These are phyloP conservation scores for Centella asiatica DNA, from an alignment of 129 eudicot genomes.

Conservation along the genomic window DNA sequence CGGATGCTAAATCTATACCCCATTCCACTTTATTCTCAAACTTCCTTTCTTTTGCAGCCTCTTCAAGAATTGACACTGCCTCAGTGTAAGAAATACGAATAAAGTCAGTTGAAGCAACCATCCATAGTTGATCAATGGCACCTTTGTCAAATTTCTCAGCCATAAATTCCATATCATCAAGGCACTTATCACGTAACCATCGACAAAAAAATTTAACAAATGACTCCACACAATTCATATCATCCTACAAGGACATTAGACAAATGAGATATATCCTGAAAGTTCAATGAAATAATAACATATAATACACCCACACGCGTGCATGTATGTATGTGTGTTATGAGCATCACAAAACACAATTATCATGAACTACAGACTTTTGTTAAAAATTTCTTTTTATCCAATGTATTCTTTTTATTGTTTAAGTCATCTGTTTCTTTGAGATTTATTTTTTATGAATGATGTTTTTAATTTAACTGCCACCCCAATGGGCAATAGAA, in stretches of 20 bases:
- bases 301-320: too few relatives aligned
- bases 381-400: too few relatives aligned
- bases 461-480: too few relatives aligned
- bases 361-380: too few relatives aligned
- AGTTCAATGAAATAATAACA: too few relatives aligned
- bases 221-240: slow-evolving; percentile 91
- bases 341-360: too few relatives aligned
- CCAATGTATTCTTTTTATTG: too few relatives aligned
- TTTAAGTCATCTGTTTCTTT: too few relatives aligned
- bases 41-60: slow-evolving; percentile 50
- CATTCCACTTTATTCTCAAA: slow-evolving; percentile 84
- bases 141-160: slow-evolving; percentile 54
- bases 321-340: too few relatives aligned
- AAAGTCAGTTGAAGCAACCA: slow-evolving; percentile 64
- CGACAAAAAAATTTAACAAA: slow-evolving; percentile 71
- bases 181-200: slow-evolving; percentile 87
- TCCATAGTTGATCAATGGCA: slow-evolving; percentile 54
- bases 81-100: slow-evolving; percentile 68
- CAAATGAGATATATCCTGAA: too few relatives aligned
- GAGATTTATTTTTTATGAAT: too few relatives aligned
- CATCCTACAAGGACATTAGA: slow-evolving; percentile 75
- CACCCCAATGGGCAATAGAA: too few relatives aligned
- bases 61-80: slow-evolving; percentile 62
- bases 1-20: slow-evolving; percentile 93
- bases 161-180: slow-evolving; percentile 88